Evolutionary conservation across 768 basidiomycete species (phyloP).

Genomic region (Dacryopinax primogenitus): DNA sequence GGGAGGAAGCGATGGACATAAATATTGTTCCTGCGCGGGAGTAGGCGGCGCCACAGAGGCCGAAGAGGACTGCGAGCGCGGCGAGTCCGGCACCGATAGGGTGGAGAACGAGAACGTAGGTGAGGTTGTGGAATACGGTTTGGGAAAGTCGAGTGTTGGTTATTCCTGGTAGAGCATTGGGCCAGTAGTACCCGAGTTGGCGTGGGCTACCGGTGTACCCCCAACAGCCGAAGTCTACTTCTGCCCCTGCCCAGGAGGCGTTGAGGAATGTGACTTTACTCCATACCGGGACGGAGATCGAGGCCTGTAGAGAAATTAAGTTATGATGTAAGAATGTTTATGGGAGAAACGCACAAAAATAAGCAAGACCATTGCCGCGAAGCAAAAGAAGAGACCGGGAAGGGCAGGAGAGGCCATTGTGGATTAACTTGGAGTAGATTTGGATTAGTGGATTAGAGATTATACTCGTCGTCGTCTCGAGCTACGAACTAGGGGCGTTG

Average conservation of each 20-base stretch:
- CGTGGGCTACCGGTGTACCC: slow-evolving; percentile 50
- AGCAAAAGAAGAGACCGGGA: slow-evolving; percentile 59
- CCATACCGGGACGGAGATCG: slow-evolving; percentile 67
- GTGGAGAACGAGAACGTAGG: slow-evolving; percentile 60
- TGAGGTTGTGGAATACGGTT: slow-evolving; percentile 51
- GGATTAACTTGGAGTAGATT: background rate
- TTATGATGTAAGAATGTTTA: background rate
- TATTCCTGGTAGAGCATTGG: slow-evolving; percentile 24
- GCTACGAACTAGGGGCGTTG: background rate
- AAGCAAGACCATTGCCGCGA: slow-evolving; percentile 56
- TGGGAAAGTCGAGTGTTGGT: slow-evolving; percentile 39
- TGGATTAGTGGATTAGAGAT: background rate
- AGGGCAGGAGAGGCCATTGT: slow-evolving; percentile 40
- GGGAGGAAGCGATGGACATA: slow-evolving; percentile 55
- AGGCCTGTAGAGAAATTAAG: slow-evolving; percentile 35
- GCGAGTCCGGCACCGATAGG: slow-evolving; percentile 67
- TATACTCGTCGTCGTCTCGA: background rate
- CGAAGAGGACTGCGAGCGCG: slow-evolving; percentile 52
- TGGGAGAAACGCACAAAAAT: slow-evolving; percentile 43
- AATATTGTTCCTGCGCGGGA: slow-evolving; percentile 60
- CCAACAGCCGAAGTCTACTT: slow-evolving; percentile 58
- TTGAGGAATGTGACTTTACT: slow-evolving; percentile 52
- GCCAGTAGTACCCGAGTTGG: slow-evolving; percentile 48
- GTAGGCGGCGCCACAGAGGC: slow-evolving; percentile 50
- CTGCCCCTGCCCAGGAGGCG: slow-evolving; percentile 30